Evolutionary conservation across 352 stramenopile species (phyloP), one percentile per base, ranked within the genome.

Genomic region (Phytophthora agathidicida): DNA sequence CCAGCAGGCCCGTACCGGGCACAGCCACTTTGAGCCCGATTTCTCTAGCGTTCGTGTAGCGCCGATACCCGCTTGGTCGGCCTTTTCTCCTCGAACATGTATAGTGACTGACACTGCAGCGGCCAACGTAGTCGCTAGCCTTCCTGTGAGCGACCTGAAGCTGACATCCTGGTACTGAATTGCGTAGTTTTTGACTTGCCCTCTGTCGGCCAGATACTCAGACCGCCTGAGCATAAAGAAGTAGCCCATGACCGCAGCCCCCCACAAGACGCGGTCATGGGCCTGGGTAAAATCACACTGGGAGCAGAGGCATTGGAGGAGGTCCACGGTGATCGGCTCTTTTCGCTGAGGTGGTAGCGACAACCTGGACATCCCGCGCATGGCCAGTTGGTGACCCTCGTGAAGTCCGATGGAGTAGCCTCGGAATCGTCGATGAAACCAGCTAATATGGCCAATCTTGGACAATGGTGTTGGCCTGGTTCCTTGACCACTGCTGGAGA

Each of bases 371-470:
- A 65, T 59, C 46, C 56, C 46, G 14, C 45, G 41, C 41, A 66
- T 37, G 23, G 47, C 47, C 13, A 60, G 17, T 23, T 38, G 10
- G 32, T 59, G 38, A 10, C 46, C 46, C 0, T 31, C 46, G 46
- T 65, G 56, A 1, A 48, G 38, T 1, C 46, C 41, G 35, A 60
- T 41, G 0, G 47, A 38, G 35, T 44, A 48, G 2, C 57, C 57
- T 1, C 32, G 37, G 5, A 39, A n/a, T 10, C 47, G 47, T n/a
- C 26, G 28, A 60, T 66, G 57, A 55, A 55, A 54, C 32, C 57
- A 66, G 8, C n/a, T 36, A 9, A 66, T 37, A 7, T 66, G 57
- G 57, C 57, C 28, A 38, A 66, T 33, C 35, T 50, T 53, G 24
- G 57, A 55, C 48, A 55, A 63, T 19, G 44, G 54, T 56, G 14